These are phyloP conservation scores for Ophiostoma populinum DNA, from an alignment of 2,329 filamentous ascomycete species.

Conservation along the genomic window DNA sequence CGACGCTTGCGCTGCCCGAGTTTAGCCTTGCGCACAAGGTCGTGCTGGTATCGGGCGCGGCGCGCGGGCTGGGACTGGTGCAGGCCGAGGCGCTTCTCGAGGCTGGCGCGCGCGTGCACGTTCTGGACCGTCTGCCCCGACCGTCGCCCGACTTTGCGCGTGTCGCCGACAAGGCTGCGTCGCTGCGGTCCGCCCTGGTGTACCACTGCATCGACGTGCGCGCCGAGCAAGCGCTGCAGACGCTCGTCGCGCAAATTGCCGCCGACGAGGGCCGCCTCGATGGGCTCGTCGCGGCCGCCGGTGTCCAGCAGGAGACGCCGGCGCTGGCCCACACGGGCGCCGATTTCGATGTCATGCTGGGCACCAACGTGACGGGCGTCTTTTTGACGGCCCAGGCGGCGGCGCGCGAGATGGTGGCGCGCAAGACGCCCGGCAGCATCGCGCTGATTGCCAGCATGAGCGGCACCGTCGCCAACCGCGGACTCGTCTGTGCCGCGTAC, in stretches of 20 bases:
- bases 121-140: conserved; percentile 42
- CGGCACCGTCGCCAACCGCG: conserved; percentile 46
- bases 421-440: conserved; percentile 32
- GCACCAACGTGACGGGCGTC: conserved; percentile 72
- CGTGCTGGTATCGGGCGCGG: conserved; percentile 60
- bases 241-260: conserved; percentile 50
- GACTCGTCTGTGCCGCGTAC: conserved; percentile 48
- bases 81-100: conserved; percentile 66
- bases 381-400: conserved; percentile 79
- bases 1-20: conserved; percentile 37
- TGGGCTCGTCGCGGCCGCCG: conserved; percentile 53
- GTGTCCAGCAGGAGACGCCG: conserved; percentile 66
- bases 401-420: conserved; percentile 56
- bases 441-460: conserved; percentile 56
- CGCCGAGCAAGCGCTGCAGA: conserved; percentile 49
- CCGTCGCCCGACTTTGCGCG: conserved; percentile 41
- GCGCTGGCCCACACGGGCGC: conserved; percentile 66
- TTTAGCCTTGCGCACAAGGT: conserved; percentile 62
- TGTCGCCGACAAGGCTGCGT: conserved; percentile 45
- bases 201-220: conserved; percentile 73
- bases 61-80: conserved; percentile 59
- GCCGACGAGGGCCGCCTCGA: conserved; percentile 55
- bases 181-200: conserved; percentile 49
- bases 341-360: conserved; percentile 62
- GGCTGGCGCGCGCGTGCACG: conserved; percentile 54